A percentile compares a stretch with the other conserved stretches of the same genome.
These are phyloP conservation scores for Termitomyces sp. DNA, from an alignment of 768 basidiomycete species.

Conservation along the genomic window DNA sequence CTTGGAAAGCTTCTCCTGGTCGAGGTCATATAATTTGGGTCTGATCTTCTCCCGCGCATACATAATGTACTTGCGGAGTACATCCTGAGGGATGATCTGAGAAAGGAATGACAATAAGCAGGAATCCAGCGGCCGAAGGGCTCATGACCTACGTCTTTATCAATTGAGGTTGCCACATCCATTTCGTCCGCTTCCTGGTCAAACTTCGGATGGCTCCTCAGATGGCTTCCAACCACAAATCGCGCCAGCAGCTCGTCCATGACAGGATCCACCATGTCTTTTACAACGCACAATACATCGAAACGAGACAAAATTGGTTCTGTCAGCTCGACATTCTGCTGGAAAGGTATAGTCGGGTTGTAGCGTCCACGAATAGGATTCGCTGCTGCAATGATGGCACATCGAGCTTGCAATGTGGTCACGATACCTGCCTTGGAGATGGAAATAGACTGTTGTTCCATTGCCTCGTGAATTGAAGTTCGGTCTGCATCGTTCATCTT, in stretches of 20 bases:
- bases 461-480: conserved; percentile 98
- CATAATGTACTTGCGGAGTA: conserved; percentile 98
- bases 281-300: conserved; percentile 96
- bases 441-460: conserved; percentile 99
- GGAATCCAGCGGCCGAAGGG: not conserved
- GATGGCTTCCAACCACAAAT: conserved; percentile 97
- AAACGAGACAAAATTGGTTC: conserved; percentile 98
- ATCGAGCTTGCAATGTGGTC: conserved; percentile 95
- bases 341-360: conserved; percentile 97
- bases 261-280: conserved; percentile 95
- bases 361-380: conserved; percentile 97
- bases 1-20: conserved; percentile 91
- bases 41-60: conserved; percentile 90
- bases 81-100: conserved; percentile 94
- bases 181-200: conserved; percentile 85
- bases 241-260: conserved; percentile 94
- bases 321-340: conserved; percentile 97
- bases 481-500: conserved; percentile 99
- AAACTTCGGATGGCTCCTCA: conserved; percentile 92
- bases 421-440: conserved; percentile 99
- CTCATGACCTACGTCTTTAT: conserved; percentile 66
- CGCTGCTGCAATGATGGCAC: conserved; percentile 96
- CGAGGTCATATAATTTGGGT: conserved; percentile 92
- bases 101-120: not conserved
- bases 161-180: conserved; percentile 81